Evolutionary conservation across 257 asterid genomes (phyloP), one percentile per base, ranked within the genome.

Genomic region (Cynanchum wilfordii): DNA sequence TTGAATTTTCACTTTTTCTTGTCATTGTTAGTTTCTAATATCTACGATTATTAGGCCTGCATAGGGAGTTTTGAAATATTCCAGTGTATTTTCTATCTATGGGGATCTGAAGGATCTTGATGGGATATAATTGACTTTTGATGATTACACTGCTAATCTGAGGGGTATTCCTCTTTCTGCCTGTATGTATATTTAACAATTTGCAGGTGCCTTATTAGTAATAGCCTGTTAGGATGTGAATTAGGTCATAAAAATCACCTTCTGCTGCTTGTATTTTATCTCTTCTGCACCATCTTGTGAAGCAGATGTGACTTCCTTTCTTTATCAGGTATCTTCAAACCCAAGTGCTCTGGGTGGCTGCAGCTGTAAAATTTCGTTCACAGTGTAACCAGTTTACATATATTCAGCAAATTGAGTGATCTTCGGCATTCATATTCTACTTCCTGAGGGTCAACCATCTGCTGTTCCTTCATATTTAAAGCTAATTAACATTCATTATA

Each of bases 311-410:
- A 42, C 15, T 4, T 45, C 19, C 22, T 54, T 47, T 70, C 24
- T 65, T 12, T 62, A 25, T 82, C 82, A 93, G 98, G 98, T 93
- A 59, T 89, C 98, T 0, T 66, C 83, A 54, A 93, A 93, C 80
- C 98, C 98, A 75, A 93, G 97, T 75, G 98, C 98, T 17, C 91
- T 89, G 69, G 98, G 97, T 68, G 97, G 97, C 70, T 93, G 98
- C 84, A 83, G 96, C 91, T 93, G 98, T 75, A 93, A 93, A 82
- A 91, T 93, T 73, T 93, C 97, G 51, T 90, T 93, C 64, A 87
- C 88, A 88, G 90, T 87, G 77, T 83, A 88, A 80, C 83, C 78
- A 78, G 70, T 63, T 55, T 75, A 45, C 54, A 20, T 25, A 69
- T 19, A 7, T 25, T 65, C 3, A 45, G 38, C 68, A 29, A 30